Conservation (phyloP, 805 yeast species). For the Yarrowia alimentaria region DNA sequence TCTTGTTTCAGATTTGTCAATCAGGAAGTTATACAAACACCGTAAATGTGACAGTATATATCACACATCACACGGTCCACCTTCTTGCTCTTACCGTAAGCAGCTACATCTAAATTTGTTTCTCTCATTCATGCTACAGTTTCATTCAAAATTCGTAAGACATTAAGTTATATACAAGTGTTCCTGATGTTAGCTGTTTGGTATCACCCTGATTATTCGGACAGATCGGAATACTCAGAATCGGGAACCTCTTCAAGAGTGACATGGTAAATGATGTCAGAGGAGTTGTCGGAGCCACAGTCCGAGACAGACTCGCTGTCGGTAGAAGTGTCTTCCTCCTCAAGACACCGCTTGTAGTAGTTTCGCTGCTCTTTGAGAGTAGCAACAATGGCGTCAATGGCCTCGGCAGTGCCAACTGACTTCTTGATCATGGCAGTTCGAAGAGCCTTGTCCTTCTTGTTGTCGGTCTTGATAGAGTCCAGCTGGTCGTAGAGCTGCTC, state of each 20-base stretch:
- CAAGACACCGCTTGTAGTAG: slow-evolving; percentile 20
- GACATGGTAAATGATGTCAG: slow-evolving; percentile 28
- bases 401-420: slow-evolving; percentile 25
- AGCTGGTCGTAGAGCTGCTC: slow-evolving; percentile 34
- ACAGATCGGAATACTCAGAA: slow-evolving; percentile 8
- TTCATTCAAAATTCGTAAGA: no score
- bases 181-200: not conserved
- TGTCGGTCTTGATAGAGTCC: slow-evolving; percentile 29
- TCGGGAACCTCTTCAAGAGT: slow-evolving; percentile 22
- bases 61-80: no score
- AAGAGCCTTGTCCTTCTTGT: slow-evolving; percentile 8
- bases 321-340: not conserved
- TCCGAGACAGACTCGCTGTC: slow-evolving; percentile 1
- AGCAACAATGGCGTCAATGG: slow-evolving; percentile 15
- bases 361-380: slow-evolving; percentile 18
- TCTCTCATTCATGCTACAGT: no score
- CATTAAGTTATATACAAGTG: slow-evolving; percentile 20
- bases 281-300: slow-evolving; percentile 20
- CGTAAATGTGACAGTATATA: no score
- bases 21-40: no score
- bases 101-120: no score
- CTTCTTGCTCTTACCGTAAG: no score
- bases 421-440: slow-evolving; percentile 23
- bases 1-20: no score
- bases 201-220: not conserved